Conservation (phyloP, 2,329 filamentous ascomycete genomes). For the Venturia effusa region DNA sequence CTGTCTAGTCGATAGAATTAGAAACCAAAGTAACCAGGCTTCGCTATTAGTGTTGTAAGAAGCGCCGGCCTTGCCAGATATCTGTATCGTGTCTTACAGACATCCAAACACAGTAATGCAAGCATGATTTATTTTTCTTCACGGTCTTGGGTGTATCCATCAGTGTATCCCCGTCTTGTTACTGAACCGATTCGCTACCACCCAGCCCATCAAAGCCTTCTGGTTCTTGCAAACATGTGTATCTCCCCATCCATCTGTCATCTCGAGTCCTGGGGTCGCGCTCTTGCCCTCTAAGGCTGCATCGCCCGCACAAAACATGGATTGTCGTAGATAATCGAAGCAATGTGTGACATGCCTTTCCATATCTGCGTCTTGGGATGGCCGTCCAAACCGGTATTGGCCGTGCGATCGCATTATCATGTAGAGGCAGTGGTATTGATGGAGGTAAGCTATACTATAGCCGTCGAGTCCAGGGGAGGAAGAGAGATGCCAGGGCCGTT, state of each 20-base stretch:
- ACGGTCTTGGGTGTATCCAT: not conserved
- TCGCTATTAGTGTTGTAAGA: too few species aligned
- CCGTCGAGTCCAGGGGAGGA: not conserved
- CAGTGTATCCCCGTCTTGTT: conserved; percentile 10
- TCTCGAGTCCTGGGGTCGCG: not conserved
- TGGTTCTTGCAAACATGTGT: conserved; percentile 11
- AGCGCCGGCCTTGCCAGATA: too few species aligned
- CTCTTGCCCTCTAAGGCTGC: conserved; percentile 10
- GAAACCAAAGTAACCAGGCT: too few species aligned
- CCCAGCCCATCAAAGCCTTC: conserved; percentile 2
- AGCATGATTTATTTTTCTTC: too few species aligned
- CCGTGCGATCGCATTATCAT: conserved; percentile 10
- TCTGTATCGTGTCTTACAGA: too few species aligned
- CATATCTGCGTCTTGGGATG: not conserved
- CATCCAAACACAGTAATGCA: too few species aligned
- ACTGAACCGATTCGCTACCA: conserved; percentile 10
- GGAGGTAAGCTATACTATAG: conserved; percentile 11
- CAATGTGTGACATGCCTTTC: conserved; percentile 11
- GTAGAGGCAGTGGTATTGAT: conserved; percentile 12
- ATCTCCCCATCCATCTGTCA: conserved; percentile 12
- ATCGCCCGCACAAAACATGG: conserved; percentile 8
- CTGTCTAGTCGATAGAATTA: too few species aligned
- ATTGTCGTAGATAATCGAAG: conserved; percentile 11
- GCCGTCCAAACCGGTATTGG: not conserved
- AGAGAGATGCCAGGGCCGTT: conserved; percentile 1